A percentile compares a stretch with the other conserved stretches of the same genome.
phyloP scores from a whole-genome alignment of 2,329 filamentous ascomycete species.

The Knufia petricola region DNA sequence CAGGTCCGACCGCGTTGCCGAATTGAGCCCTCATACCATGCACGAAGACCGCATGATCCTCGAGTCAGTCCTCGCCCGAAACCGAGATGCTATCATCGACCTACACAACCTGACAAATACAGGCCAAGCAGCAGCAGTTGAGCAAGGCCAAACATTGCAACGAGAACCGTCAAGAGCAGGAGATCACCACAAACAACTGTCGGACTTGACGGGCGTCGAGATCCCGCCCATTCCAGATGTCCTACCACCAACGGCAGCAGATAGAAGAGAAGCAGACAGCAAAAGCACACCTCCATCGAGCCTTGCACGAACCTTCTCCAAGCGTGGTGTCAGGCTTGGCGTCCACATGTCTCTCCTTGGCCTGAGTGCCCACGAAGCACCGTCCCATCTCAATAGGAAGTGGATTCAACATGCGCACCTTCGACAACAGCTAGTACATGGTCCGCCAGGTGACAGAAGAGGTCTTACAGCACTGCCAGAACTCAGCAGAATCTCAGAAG shows the following conservation, averaged over 20 bases:
- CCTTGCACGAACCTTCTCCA: slow-evolving; percentile 16
- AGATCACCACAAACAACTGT: slow-evolving; percentile 19
- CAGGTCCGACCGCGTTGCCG: slow-evolving; percentile 14
- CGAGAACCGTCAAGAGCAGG: slow-evolving; percentile 14
- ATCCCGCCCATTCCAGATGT: slow-evolving; percentile 16
- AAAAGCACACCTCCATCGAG: background rate
- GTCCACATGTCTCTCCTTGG: slow-evolving; percentile 23
- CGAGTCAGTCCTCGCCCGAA: slow-evolving; percentile 19
- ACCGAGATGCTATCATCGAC: slow-evolving; percentile 17
- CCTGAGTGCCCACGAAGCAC: slow-evolving; percentile 17
- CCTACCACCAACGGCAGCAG: slow-evolving; percentile 9
- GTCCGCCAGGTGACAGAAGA: slow-evolving; percentile 1
- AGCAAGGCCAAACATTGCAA: slow-evolving; percentile 3
- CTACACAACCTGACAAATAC: slow-evolving; percentile 13
- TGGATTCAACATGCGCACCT: slow-evolving; percentile 18
- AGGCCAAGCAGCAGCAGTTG: slow-evolving; percentile 9
- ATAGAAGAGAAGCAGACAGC: slow-evolving; percentile 9
- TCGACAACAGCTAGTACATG: background rate
- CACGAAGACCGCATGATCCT: slow-evolving; percentile 21
- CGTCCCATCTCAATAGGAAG: slow-evolving; percentile 18
- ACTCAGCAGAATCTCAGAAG: slow-evolving; percentile 19
- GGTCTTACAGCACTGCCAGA: slow-evolving; percentile 12
- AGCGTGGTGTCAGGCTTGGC: slow-evolving; percentile 19
- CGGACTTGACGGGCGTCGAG: slow-evolving; percentile 18
- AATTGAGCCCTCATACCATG: slow-evolving; percentile 18